Percentiles rank a stretch among this genome's conserved stretches.
Evolutionary conservation across 257 asterid genomes (phyloP).

Genomic region (Dorcoceras hygrometricum): DNA sequence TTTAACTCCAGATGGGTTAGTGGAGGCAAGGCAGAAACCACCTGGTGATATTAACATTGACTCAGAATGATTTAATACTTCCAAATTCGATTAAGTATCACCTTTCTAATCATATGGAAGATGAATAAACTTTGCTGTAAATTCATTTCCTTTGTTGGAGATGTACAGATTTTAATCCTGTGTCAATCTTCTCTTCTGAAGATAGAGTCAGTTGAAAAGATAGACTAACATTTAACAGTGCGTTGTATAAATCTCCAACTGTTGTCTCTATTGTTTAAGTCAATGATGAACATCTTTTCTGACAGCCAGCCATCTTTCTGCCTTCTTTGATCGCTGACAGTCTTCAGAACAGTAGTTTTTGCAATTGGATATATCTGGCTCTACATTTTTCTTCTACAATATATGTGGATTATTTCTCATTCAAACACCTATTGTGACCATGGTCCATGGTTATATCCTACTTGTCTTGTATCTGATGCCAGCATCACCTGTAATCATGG

Average conservation of each 20-base stretch:
- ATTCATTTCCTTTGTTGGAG: constrained; percentile 65
- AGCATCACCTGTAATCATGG: constrained; percentile 18
- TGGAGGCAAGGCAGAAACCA: constrained; percentile 67
- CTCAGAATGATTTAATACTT: constrained; percentile 57
- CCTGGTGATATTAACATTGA: constrained; percentile 73
- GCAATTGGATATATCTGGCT: constrained; percentile 30
- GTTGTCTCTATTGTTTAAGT: constrained; percentile 51
- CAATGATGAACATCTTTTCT: constrained; percentile 41
- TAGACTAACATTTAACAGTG: constrained; percentile 52
- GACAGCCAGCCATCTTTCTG: constrained; percentile 31
- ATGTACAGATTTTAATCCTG: constrained; percentile 57
- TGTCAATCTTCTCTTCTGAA: constrained; percentile 55
- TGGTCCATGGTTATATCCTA: constrained; percentile 26
- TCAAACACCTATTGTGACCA: constrained; percentile 15
- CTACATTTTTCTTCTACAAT: constrained; percentile 21
- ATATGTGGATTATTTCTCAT: constrained; percentile 23
- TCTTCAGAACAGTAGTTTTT: constrained; percentile 22
- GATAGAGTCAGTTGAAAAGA: constrained; percentile 48
- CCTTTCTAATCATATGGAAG: constrained; percentile 45
- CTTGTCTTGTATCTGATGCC: constrained; percentile 13
- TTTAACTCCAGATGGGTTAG: constrained; percentile 65
- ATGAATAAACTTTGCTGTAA: constrained; percentile 59
- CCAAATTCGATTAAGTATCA: constrained; percentile 37
- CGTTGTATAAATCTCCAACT: constrained; percentile 65
- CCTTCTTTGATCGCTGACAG: constrained; percentile 33